Percentiles rank a stretch among this genome's conserved stretches.
Evolutionary conservation across 805 yeast species (phyloP).

Genomic region (Sugiyamaella lignohabitans): DNA sequence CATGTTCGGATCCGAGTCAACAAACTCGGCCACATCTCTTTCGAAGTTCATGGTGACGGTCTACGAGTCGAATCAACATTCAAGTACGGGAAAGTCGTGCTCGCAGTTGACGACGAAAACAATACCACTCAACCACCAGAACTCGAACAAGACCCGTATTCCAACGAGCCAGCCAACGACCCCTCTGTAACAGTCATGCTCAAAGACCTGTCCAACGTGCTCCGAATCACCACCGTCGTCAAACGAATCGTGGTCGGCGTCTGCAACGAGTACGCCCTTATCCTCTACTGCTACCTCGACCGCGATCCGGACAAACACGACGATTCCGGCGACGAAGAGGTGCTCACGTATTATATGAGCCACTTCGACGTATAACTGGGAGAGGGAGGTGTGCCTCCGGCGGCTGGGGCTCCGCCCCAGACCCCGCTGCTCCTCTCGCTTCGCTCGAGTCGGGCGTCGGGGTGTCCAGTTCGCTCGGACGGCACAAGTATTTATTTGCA

Average conservation of each 20-base stretch:
- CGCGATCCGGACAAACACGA: not conserved
- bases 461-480: too few species aligned
- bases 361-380: constrained; percentile 10
- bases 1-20: constrained; percentile 21
- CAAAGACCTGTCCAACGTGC: constrained; percentile 22
- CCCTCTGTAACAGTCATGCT: constrained; percentile 18
- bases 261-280: constrained; percentile 17
- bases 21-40: constrained; percentile 16
- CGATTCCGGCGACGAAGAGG: constrained; percentile 16
- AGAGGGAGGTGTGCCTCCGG: not conserved
- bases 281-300: constrained; percentile 20
- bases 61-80: not conserved
- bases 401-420: too few species aligned
- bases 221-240: constrained; percentile 17
- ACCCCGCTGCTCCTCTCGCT: too few species aligned
- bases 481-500: too few species aligned
- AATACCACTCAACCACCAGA: not conserved
- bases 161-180: not conserved
- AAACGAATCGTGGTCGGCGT: constrained; percentile 21
- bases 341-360: constrained; percentile 22
- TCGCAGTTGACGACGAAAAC: not conserved
- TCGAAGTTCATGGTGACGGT: constrained; percentile 2
- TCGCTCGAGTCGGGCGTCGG: too few species aligned
- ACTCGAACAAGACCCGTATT: not conserved
- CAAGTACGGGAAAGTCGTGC: not conserved